Evolutionary conservation across 352 stramenopile species (phyloP), one percentile per base, ranked within the genome.

Genomic region (Pythium scleroteichum): DNA sequence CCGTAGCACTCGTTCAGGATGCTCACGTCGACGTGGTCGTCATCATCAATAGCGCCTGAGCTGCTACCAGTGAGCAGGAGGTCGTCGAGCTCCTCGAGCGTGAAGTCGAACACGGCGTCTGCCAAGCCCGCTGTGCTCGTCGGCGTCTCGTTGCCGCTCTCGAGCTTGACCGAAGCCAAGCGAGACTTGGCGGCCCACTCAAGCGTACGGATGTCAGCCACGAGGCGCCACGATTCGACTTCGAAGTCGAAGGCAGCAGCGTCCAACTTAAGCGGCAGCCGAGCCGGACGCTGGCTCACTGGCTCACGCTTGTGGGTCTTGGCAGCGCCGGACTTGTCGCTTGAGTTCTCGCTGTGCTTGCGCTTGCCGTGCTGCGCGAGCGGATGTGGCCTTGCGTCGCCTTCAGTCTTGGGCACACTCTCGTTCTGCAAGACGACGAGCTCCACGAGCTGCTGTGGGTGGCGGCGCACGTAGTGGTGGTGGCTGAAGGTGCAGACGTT

Each of bases 401-500:
- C 1, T 6, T 59, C 24, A 20, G 32, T 33, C 7, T n/a, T 22
- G 33, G 9, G 32, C 4, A 58, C 19, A 26, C 9, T 52, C 46
- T 70, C 63, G 32, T 62, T 70, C n/a, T 59, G 63, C 50, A 62
- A 24, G n/a, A 59, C 46, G 12, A 87, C 69, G 26, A 88, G 75
- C 47, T 85, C 74, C 14, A 78, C 69, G 35, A 90, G 60, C 20
- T 86, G 72, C 49, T 84, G 70, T n/a, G 82, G 82, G 41, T 86
- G 74, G 41, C 75, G 78, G 42, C 79, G 70, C 47, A 82, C 69
- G 50, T 88, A 80, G 42, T 82, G 68, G 50, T 84, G 67, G 65
- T 92, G 82, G 60, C 79, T 90, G 69, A 92, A 92, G 8, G 79
- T 92, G 71, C 79, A 90, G 47, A 92, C 78, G 58, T 79, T 92